A percentile compares a stretch with the other conserved stretches of the same genome.
These are phyloP conservation scores for Gossypium longicalyx DNA, from an alignment of 345 rosid genomes.

Conservation along the genomic window DNA sequence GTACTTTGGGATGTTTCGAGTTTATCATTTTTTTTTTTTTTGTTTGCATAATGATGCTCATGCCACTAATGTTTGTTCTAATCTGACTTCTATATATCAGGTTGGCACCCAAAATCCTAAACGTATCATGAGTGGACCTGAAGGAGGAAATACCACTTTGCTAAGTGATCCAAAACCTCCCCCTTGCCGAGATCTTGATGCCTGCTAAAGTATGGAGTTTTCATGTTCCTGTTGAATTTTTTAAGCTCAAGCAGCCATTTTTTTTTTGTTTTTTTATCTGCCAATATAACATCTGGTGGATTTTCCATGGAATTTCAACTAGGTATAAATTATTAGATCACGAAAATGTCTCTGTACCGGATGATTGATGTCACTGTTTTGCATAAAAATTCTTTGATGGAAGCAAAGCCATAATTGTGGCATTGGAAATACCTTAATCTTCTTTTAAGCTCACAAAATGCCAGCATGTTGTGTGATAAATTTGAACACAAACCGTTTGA, in stretches of 20 bases:
- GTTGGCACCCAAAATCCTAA: constrained; percentile 90
- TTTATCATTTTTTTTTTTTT: not conserved
- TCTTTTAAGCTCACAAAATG: not conserved
- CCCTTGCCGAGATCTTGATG: constrained; percentile 84
- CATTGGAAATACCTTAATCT: not conserved
- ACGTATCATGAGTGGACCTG: constrained; percentile 76
- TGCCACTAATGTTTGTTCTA: not conserved
- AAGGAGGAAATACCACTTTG: constrained; percentile 80
- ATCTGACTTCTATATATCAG: constrained; percentile 34
- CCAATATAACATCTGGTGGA: constrained; percentile 28
- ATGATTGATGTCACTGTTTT: constrained; percentile 7
- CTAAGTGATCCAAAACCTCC: constrained; percentile 81
- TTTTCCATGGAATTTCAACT: constrained; percentile 17
- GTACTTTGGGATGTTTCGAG: not conserved
- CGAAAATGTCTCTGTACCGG: not conserved
- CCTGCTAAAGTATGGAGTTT: constrained; percentile 52
- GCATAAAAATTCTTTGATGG: not conserved
- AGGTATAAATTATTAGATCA: constrained; percentile 21
- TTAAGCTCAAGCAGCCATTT: constrained; percentile 14
- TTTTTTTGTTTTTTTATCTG: constrained; percentile 14
- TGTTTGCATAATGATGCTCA: not conserved
- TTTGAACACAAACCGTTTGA: not conserved
- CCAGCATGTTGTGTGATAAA: not conserved
- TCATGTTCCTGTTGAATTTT: constrained; percentile 20
- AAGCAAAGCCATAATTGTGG: not conserved